Conservation (phyloP, 495 filamentous ascomycete species). For the Symbiotaphrina buchneri region DNA sequence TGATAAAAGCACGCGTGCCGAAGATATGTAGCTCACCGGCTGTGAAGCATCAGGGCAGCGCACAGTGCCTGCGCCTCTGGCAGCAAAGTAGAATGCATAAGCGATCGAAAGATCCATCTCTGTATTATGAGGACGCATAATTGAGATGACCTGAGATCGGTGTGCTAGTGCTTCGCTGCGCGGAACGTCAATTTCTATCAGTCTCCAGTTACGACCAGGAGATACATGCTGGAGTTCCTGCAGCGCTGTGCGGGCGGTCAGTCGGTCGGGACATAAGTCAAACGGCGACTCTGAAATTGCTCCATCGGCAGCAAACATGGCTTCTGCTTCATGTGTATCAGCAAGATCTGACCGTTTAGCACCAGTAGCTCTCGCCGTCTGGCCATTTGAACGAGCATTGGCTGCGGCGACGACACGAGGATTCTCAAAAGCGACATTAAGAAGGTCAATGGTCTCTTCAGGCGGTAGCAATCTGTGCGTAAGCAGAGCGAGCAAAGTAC, state of each 20-base stretch:
- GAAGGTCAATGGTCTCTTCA: slow-evolving; percentile 52
- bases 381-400: slow-evolving; percentile 7
- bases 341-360: too few relatives aligned
- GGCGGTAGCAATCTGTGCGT: slow-evolving; percentile 55
- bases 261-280: slow-evolving; percentile 71
- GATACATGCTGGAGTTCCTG: slow-evolving; percentile 50
- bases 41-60: slow-evolving; percentile 3
- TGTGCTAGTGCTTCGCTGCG: slow-evolving; percentile 53
- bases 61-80: slow-evolving; percentile 46
- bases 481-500: slow-evolving; percentile 66
- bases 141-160: slow-evolving; percentile 38
- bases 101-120: slow-evolving; percentile 99
- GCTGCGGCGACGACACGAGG: slow-evolving; percentile 11
- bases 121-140: slow-evolving; percentile 85
- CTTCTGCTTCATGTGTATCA: too few relatives aligned
- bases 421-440: slow-evolving; percentile 69
- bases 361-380: background rate
- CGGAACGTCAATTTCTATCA: slow-evolving; percentile 69
- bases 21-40: slow-evolving; percentile 31
- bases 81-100: slow-evolving; percentile 78
- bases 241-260: slow-evolving; percentile 59
- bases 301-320: background rate
- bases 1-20: slow-evolving; percentile 68
- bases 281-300: slow-evolving; percentile 19
- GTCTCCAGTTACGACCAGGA: slow-evolving; percentile 52